Base-by-base conservation (phyloP, 1,284 basidiomycete species). In the Mycena citricolor region DNA sequence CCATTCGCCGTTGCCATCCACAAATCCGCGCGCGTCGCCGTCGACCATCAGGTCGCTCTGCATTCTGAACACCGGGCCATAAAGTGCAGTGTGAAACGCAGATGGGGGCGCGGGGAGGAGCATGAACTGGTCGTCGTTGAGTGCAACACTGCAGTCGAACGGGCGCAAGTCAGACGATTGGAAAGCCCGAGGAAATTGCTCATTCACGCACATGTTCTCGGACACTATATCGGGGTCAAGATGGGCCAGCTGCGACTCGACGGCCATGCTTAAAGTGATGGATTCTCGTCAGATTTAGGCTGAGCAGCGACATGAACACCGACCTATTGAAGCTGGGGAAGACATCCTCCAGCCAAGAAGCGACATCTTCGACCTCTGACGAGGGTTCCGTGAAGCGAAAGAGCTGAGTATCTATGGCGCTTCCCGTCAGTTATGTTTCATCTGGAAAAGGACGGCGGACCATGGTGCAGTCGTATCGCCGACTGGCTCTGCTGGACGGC, bases 61-160 rank as follows among this genome's bases (percentile, higher is more conserved):
- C 13, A 62, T 42, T 37, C 64, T 63, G 8, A 67, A 54, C 7
- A 67, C 65, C 6, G 55, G 49, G 11, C 65, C 65, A 34, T 62
- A 65, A 5, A 55, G 24, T 6, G 54, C 43, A 0, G 54, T 49
- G 21, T 53, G 47, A 34, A 55, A 54, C 8, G 49, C 49, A 6
- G 52, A 51, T 10, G 47, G 54, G 10, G 54, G 47, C 7, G 42
- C 22, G 8, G 52, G 49, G 13, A 51, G 47, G 21, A 47, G 13
- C 16, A 56, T 30, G 29, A 54, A 56, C 32, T 54, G 52, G 28
- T 56, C 54, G 36, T 56, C 54, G 26, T 56, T 56, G 20, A 56
- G 32, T 2, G 53, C 53, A 19, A 54, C 47, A 21, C 51, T 53
- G 19, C 11, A n/a, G n/a, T n/a, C n/a, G n/a, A n/a, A n/a, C n/a